These are phyloP conservation scores for Herpetospermum pedunculosum DNA, from an alignment of 306 rosid species.

Conservation along the genomic window DNA sequence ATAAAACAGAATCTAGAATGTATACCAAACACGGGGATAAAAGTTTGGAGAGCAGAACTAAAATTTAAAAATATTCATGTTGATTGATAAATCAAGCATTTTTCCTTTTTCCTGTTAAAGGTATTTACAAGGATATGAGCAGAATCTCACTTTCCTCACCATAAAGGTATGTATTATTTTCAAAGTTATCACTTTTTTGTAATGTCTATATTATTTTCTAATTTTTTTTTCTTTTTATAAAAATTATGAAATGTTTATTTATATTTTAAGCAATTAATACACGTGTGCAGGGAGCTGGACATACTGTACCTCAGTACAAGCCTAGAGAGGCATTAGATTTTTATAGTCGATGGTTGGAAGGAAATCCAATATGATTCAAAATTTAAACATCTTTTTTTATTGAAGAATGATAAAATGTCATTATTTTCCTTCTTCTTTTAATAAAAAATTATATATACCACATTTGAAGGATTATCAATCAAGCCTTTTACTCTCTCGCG, in stretches of 20 bases:
- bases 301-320: conserved; percentile 69
- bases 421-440: not conserved
- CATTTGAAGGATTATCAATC: not conserved
- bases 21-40: no score
- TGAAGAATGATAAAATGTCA: not conserved
- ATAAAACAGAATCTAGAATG: no score
- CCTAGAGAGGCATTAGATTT: conserved; percentile 60
- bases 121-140: conserved; percentile 28
- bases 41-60: not conserved
- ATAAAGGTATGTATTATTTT: conserved; percentile 22
- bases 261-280: not conserved
- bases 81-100: not conserved
- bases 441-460: not conserved
- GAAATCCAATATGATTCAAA: conserved; percentile 15
- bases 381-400: not conserved
- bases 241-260: not conserved
- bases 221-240: no score
- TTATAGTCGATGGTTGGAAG: conserved; percentile 49
- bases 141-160: conserved; percentile 34
- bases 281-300: conserved; percentile 63
- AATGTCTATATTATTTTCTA: not conserved
- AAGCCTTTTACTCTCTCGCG: no score
- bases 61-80: not conserved
- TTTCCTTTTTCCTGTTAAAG: conserved; percentile 6
- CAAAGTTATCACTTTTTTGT: not conserved